A percentile compares a stretch with the other conserved stretches of the same genome.
These are phyloP conservation scores for Dactylellina parvicollis DNA, from an alignment of 2,329 filamentous ascomycete genomes.

Conservation along the genomic window DNA sequence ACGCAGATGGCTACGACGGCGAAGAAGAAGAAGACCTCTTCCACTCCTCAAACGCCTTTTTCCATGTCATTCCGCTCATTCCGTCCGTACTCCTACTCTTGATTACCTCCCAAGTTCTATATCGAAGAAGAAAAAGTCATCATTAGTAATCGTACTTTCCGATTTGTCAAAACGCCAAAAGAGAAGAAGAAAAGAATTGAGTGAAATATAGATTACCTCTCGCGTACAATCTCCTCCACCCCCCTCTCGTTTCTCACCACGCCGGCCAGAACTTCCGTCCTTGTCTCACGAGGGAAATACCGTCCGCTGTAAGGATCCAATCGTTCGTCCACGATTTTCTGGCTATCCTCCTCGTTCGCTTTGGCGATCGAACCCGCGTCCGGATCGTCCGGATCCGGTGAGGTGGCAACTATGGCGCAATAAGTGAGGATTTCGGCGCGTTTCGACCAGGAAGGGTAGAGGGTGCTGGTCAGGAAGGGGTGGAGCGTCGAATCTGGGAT, in stretches of 20 bases:
- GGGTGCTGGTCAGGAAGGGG: conserved; percentile 76
- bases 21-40: conserved; percentile 18
- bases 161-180: background rate
- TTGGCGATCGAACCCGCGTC: conserved; percentile 75
- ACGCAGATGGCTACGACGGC: no score
- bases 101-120: conserved; percentile 47
- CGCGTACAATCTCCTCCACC: conserved; percentile 81
- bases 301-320: conserved; percentile 89
- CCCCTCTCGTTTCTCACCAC: conserved; percentile 78
- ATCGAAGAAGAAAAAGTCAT: background rate
- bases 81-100: conserved; percentile 37
- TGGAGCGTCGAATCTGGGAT: conserved; percentile 74
- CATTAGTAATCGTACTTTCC: background rate
- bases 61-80: conserved; percentile 42
- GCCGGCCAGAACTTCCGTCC: conserved; percentile 80
- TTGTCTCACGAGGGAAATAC: conserved; percentile 80
- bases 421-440: conserved; percentile 86
- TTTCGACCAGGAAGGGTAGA: conserved; percentile 89
- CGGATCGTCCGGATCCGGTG: conserved; percentile 86
- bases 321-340: conserved; percentile 83
- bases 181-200: background rate
- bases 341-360: conserved; percentile 75
- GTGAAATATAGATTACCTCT: conserved; percentile 63
- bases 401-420: conserved; percentile 86
- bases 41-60: conserved; percentile 41